Base-by-base conservation (phyloP, 2,329 filamentous ascomycete species). In the Mollisiaceae sp. region DNA sequence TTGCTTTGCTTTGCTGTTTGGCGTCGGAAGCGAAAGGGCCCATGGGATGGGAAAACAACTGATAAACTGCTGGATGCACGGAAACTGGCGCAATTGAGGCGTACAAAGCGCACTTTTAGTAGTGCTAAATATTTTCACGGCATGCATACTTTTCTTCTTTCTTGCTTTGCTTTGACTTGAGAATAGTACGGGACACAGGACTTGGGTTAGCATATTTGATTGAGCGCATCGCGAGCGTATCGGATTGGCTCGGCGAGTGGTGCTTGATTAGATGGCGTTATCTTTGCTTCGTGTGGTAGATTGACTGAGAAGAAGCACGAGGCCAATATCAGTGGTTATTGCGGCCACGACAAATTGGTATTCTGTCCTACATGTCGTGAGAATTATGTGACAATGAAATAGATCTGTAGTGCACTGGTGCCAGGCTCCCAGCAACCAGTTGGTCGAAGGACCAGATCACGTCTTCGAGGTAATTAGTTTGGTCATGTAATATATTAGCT, bases 31-130 rank as follows among this genome's bases (percentile, higher is more conserved):
- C 52, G 55, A 54, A 61, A 58, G 50, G 52, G 43, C 39, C 55
- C 32, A 20, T 14, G 35, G 61, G 43, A 52, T 63, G 43, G 41
- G 47, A 20, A 56, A 50, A 55, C 32, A 58, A 57, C 55, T 58
- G 39, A 61, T 65, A 65, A 65, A 65, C 58, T 61, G 63, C 58
- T 47, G 54, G 50, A 59, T 32, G 59, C 38, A 59, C 52, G 59
- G 55, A 43, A 24, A 35, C 47, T 54, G 63, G 63, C 63, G 63
- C 36, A 61, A 59, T 59, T 32, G 38, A 12, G 59, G 59, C 50
- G 50, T 54, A 54, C 22, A 54, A 54, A 35, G 24, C 47, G 47
- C 22, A 27, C 47, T 52, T 52, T 27, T 27, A 22, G 47, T 8
- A 52, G 22, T 54, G 50, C 22, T 54, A n/a, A 27, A 5, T 35